These are phyloP conservation scores for Hypomyces perniciosus DNA, from an alignment of 2,329 filamentous ascomycete species.

Conservation along the genomic window DNA sequence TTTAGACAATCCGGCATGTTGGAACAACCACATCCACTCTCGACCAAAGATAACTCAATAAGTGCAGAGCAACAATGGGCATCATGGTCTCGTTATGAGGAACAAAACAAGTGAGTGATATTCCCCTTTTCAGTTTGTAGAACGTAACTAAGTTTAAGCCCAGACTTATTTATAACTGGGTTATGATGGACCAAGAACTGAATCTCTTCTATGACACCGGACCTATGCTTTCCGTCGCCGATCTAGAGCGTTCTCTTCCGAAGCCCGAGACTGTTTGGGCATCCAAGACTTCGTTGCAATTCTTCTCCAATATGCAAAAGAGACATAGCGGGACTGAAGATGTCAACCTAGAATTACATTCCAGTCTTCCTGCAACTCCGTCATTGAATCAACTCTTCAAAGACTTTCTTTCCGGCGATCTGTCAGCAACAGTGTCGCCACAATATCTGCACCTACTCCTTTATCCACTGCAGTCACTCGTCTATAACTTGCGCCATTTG, in stretches of 20 bases:
- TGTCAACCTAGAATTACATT: neutral
- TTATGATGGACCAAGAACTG: conserved; percentile 68
- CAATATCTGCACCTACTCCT: conserved; percentile 6
- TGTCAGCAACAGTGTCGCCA: neutral
- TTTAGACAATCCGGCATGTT: conserved; percentile 2
- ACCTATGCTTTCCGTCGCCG: conserved; percentile 58
- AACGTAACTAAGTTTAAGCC: neutral
- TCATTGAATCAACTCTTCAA: conserved; percentile 3
- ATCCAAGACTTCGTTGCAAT: neutral
- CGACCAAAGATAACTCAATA: neutral
- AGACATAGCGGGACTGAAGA: neutral
- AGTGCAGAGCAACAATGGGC: neutral
- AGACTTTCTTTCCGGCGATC: neutral
- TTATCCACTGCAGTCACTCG: conserved; percentile 59
- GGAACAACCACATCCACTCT: neutral
- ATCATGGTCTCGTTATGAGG: neutral
- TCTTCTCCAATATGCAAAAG: neutral
- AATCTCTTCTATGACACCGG: conserved; percentile 59
- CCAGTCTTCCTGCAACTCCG: neutral
- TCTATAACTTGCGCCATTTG: neutral
- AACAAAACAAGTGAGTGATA: neutral
- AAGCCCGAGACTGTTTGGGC: conserved; percentile 56
- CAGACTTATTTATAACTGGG: conserved; percentile 69
- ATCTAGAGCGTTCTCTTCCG: conserved; percentile 60
- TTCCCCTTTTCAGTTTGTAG: neutral